Base-by-base conservation (phyloP, 73 alveolate species). In the Blepharisma stoltei region DNA sequence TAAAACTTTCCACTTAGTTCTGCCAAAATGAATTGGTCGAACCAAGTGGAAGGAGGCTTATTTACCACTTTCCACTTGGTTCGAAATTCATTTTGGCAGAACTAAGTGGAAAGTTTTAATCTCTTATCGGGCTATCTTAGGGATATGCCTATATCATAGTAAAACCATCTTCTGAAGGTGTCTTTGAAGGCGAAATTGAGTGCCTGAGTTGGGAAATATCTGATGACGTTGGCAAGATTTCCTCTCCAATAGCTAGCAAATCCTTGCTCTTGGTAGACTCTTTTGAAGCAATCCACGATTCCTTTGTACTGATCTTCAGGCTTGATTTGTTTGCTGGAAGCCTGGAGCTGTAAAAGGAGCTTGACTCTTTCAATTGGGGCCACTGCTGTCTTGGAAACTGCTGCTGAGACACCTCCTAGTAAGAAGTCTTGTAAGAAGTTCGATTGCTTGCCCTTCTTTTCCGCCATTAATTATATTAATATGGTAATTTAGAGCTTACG, bases 311-410 rank as follows among this genome's bases (percentile, higher is more conserved):
- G 81, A 85, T 78, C 55, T 78, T 92, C 25, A 76, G 84, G 78
- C 90, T 89, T 6, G 84, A 71, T 77, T 78, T 60, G 88, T 90
- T 88, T 71, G 83, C 80, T 83, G 46, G 95, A 94, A 79, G 89
- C 97, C 80, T 95, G 93, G 23, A 90, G 90, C 89, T 95, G 97
- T 79, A 93, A 90, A 67, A 95, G 69, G 76, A 95, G 84, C 89
- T 95, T 95, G 67, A 95, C 97, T 88, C 97, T 90, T 83, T 95
- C 99, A 53, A 95, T 82, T 18, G 99, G 99, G 46, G 98, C 97
- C 47, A 87, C 95, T 54, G 84, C 89, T 45, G 98, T 93, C 86
- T 94, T 95, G 54, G 97, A 86, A 77, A 94, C 91, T n/a, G 94
- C 96, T 41, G 97, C 98, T n/a, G 97, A 81, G 43, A 93, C 83